These are phyloP conservation scores for Saccharomycopsis crataegensis DNA, from an alignment of 1,139 yeast species.

Conservation along the genomic window DNA sequence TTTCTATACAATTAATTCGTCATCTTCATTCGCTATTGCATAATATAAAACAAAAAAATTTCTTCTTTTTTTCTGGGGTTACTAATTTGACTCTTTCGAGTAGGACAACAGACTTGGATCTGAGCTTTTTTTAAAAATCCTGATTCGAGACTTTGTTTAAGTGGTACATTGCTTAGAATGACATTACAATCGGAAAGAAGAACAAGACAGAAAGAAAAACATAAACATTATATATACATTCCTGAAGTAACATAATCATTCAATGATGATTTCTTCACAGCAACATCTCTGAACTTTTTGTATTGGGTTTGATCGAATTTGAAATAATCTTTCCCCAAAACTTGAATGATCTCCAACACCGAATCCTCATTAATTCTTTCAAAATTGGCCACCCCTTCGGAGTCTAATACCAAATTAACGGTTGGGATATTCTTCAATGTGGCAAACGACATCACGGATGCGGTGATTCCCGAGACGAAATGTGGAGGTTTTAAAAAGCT, in stretches of 20 bases:
- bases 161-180: not conserved
- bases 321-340: not conserved
- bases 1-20: too few relatives aligned
- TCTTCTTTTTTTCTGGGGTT: too few relatives aligned
- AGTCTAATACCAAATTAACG: constrained; percentile 10
- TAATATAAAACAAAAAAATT: too few relatives aligned
- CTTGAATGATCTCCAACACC: not conserved
- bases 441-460: constrained; percentile 32
- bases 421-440: constrained; percentile 2
- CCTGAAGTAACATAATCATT: constrained; percentile 11
- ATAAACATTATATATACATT: constrained; percentile 10
- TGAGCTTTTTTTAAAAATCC: too few relatives aligned
- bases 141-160: too few relatives aligned
- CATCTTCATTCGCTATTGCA: too few relatives aligned
- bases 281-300: not conserved
- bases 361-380: constrained; percentile 15
- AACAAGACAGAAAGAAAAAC: not conserved
- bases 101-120: too few relatives aligned
- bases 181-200: not conserved
- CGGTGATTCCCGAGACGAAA: constrained; percentile 45
- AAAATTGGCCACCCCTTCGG: constrained; percentile 16
- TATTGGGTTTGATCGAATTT: not conserved
- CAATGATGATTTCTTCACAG: constrained; percentile 1
- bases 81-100: too few relatives aligned
- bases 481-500: constrained; percentile 43